A percentile compares a stretch with the other conserved stretches of the same genome.
These are phyloP conservation scores for Plantago ovata DNA, from an alignment of 257 asterid species.

Conservation along the genomic window DNA sequence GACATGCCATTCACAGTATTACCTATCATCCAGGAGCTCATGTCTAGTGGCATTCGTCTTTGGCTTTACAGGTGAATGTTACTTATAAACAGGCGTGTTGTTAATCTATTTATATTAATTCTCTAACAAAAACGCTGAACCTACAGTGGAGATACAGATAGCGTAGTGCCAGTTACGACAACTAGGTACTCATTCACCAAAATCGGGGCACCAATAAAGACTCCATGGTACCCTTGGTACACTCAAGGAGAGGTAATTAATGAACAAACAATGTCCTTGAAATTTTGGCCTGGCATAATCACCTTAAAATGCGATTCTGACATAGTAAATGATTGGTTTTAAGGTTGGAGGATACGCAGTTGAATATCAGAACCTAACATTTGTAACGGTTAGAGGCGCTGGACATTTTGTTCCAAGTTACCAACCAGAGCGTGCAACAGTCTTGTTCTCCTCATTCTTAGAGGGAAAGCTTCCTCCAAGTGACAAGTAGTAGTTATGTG, in stretches of 20 bases:
- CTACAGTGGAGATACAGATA: slow-evolving; percentile 43
- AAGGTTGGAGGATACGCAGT: slow-evolving; percentile 61
- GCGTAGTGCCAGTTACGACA: slow-evolving; percentile 30
- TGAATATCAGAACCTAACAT: slow-evolving; percentile 39
- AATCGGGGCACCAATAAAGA: slow-evolving; percentile 24
- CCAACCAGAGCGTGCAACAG: slow-evolving; percentile 41
- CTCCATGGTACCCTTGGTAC: slow-evolving; percentile 41
- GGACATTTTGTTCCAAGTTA: slow-evolving; percentile 60
- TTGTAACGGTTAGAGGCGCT: slow-evolving; percentile 46
- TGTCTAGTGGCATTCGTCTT: slow-evolving; percentile 30
- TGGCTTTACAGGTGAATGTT: slow-evolving; percentile 32
- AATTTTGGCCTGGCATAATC: no score
- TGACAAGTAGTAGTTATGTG: not conserved
- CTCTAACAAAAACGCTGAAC: not conserved
- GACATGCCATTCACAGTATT: slow-evolving; percentile 29
- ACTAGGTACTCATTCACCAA: slow-evolving; percentile 31
- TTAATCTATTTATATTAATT: not conserved
- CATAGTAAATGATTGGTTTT: not conserved
- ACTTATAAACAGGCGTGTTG: not conserved
- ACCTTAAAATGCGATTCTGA: not conserved
- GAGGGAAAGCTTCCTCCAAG: slow-evolving; percentile 39
- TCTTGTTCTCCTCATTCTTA: slow-evolving; percentile 36
- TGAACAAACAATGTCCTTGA: not conserved
- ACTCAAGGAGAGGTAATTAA: slow-evolving; percentile 28
- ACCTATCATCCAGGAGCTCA: slow-evolving; percentile 28